Conservation (phyloP, 495 filamentous ascomycete genomes). For the Aspergillus hancockii region DNA sequence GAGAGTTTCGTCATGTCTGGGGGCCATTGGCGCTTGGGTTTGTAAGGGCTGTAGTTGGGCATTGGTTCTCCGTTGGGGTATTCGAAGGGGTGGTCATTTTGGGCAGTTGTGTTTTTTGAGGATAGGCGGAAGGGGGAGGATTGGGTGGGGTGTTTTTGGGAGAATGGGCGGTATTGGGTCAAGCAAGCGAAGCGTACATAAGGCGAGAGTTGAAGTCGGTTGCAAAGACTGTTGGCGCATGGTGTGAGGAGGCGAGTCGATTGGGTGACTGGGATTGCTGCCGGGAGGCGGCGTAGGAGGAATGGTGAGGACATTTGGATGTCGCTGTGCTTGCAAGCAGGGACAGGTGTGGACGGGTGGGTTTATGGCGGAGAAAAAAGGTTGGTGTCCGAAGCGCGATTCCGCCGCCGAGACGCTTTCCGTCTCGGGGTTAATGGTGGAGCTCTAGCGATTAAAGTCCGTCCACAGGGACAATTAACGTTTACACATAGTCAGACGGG, state of each 20-base stretch:
- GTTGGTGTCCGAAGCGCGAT: neutral
- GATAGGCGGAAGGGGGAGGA: slow-evolving; percentile 42
- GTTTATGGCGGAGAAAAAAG: slow-evolving; percentile 1
- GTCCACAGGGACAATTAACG: neutral
- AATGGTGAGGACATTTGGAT: slow-evolving; percentile 2
- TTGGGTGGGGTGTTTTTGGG: slow-evolving; percentile 17
- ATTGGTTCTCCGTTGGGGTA: neutral
- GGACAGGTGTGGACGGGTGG: neutral
- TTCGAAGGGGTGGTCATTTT: slow-evolving; percentile 10
- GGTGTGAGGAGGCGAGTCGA: slow-evolving; percentile 6
- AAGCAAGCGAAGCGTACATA: slow-evolving; percentile 5
- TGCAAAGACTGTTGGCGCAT: neutral
- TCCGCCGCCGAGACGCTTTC: neutral
- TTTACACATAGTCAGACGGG: no score
- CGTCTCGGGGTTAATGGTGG: neutral
- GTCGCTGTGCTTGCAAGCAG: no score
- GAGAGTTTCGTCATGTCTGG: slow-evolving; percentile 85
- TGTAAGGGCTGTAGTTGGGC: slow-evolving; percentile 58
- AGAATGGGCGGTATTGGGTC: slow-evolving; percentile 10
- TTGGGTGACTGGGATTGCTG: neutral
- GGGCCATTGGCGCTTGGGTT: slow-evolving; percentile 87
- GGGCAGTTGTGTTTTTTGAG: slow-evolving; percentile 25
- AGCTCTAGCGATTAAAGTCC: neutral
- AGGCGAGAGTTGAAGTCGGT: slow-evolving; percentile 3
- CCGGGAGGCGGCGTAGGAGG: slow-evolving; percentile 7